Evolutionary conservation across 2,329 filamentous ascomycete genomes (phyloP).

Genomic region (Tolypocladium cylindrosporum): DNA sequence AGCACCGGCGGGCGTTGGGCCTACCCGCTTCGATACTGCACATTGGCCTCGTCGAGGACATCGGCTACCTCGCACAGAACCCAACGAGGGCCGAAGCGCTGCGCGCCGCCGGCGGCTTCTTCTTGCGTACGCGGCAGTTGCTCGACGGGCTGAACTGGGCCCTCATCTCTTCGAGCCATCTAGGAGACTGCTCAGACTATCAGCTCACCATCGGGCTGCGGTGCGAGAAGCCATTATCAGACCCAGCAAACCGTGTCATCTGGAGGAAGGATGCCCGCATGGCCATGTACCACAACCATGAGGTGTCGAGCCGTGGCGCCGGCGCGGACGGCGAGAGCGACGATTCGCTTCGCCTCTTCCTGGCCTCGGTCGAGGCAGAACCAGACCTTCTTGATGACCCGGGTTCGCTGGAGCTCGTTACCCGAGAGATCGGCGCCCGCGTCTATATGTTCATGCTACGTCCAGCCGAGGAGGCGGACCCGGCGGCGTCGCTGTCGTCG

Average conservation of each 20-base stretch:
- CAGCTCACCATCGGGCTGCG: conserved; percentile 4
- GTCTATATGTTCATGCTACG: conserved; percentile 5
- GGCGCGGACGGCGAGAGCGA: not conserved
- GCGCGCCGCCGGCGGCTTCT: not conserved
- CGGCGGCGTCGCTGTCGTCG: not conserved
- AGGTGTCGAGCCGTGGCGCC: not conserved
- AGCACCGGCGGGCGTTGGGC: conserved; percentile 5
- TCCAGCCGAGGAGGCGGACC: conserved; percentile 3
- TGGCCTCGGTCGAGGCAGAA: conserved; percentile 1
- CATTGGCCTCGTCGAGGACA: conserved; percentile 10
- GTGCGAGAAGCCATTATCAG: conserved; percentile 1
- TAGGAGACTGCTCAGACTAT: not conserved
- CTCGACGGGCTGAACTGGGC: conserved; percentile 2
- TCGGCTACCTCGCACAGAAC: not conserved
- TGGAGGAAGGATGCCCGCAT: conserved; percentile 7
- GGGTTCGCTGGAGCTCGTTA: not conserved
- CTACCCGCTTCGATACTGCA: conserved; percentile 4
- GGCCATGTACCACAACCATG: not conserved
- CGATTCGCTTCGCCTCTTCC: conserved; percentile 4
- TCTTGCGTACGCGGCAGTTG: conserved; percentile 3
- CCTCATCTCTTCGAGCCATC: not conserved
- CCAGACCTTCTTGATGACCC: conserved; percentile 1
- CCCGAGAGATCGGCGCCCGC: conserved; percentile 3
- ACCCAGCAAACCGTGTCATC: conserved; percentile 2
- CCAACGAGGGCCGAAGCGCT: conserved; percentile 3